A percentile compares a stretch with the other conserved stretches of the same genome.
phyloP scores from a whole-genome alignment of 768 basidiomycete genomes.

The Pluteus cervinus region DNA sequence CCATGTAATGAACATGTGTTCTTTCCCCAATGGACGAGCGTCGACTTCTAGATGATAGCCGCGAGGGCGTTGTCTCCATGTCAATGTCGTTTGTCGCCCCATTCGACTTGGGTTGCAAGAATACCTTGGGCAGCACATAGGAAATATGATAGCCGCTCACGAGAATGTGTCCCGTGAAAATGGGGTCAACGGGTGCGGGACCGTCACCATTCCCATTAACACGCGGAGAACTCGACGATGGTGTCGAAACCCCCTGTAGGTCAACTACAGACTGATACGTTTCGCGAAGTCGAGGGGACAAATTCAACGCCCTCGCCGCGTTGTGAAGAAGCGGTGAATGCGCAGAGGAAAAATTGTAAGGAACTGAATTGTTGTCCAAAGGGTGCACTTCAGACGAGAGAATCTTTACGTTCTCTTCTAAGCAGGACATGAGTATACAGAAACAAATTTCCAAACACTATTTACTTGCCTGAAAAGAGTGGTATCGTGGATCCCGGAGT shows the following conservation, averaged over 20 bases:
- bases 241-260: conserved; percentile 24
- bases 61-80: conserved; percentile 10
- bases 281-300: conserved; percentile 54
- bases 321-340: conserved; percentile 58
- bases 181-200: conserved; percentile 48
- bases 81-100: conserved; percentile 25
- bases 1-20: conserved; percentile 69
- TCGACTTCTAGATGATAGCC: conserved; percentile 30
- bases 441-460: neutral
- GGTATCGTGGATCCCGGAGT: conserved; percentile 65
- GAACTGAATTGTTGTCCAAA: conserved; percentile 60
- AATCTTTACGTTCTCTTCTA: conserved; percentile 80
- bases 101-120: conserved; percentile 27
- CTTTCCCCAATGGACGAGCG: conserved; percentile 56
- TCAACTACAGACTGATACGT: conserved; percentile 57
- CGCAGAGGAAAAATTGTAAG: conserved; percentile 68
- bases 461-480: conserved; percentile 59
- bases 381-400: conserved; percentile 72
- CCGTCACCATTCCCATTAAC: conserved; percentile 19
- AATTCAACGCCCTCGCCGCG: conserved; percentile 63
- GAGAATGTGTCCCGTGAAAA: conserved; percentile 70
- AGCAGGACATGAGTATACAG: neutral
- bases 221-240: conserved; percentile 25
- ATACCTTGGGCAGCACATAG: conserved; percentile 67
- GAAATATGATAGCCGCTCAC: conserved; percentile 75